These are phyloP conservation scores for Pyrrhoderma noxium DNA, from an alignment of 1,284 basidiomycete genomes.

Conservation along the genomic window DNA sequence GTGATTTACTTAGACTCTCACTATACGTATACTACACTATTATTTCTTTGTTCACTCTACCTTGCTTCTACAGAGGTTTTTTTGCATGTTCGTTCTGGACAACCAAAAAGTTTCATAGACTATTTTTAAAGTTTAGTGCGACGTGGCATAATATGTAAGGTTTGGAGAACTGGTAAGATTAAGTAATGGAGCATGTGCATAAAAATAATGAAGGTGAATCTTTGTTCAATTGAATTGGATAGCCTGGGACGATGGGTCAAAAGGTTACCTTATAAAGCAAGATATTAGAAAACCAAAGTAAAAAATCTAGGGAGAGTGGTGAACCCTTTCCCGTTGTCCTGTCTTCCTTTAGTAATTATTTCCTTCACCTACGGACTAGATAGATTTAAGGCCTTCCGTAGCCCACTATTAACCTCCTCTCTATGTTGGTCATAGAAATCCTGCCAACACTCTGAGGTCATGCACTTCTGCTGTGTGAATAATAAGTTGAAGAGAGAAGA, in stretches of 20 bases:
- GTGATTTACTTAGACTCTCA: constrained; percentile 17
- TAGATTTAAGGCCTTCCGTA: constrained; percentile 14
- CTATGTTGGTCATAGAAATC: constrained; percentile 45
- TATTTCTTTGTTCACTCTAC: constrained; percentile 11
- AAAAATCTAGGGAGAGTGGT: too few species aligned
- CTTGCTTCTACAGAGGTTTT: background rate
- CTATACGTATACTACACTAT: constrained; percentile 14
- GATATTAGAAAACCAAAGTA: too few species aligned
- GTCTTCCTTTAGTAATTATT: too few species aligned
- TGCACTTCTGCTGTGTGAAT: constrained; percentile 32
- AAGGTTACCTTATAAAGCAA: too few species aligned
- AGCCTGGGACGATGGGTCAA: too few species aligned
- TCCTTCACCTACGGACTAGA: too few species aligned
- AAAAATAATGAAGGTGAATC: too few species aligned
- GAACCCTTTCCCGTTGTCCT: too few species aligned
- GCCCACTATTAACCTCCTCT: constrained; percentile 29
- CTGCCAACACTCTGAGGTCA: constrained; percentile 44
- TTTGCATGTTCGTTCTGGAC: constrained; percentile 12
- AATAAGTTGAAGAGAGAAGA: too few species aligned
- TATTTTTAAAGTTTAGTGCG: background rate
- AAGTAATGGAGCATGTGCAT: too few species aligned
- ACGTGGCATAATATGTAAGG: background rate
- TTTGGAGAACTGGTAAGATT: too few species aligned
- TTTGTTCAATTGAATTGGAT: too few species aligned
- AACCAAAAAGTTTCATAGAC: constrained; percentile 13